A percentile compares a stretch with the other conserved stretches of the same genome.
Conservation (phyloP, 257 asterid species). For the Avicennia marina region DNA sequence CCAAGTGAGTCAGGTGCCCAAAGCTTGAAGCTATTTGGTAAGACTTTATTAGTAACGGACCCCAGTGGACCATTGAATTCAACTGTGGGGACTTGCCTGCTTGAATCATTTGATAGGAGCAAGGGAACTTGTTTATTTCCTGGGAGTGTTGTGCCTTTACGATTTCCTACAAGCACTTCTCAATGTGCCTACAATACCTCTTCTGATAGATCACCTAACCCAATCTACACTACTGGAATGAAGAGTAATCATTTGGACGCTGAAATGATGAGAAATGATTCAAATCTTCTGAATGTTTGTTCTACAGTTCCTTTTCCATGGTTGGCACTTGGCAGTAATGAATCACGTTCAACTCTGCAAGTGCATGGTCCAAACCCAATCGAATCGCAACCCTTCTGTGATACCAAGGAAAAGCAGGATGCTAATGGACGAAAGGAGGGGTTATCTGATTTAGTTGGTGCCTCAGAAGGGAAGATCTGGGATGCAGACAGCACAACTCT, state of each 20-base stretch:
- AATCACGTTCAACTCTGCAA: constrained; percentile 21
- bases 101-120: constrained; percentile 19
- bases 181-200: neutral
- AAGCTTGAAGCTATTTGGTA: constrained; percentile 78
- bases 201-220: no score
- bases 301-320: constrained; percentile 30
- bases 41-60: constrained; percentile 53
- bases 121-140: constrained; percentile 25
- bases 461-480: no score
- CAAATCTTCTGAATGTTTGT: neutral
- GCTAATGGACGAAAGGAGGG: constrained; percentile 17
- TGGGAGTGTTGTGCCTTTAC: constrained; percentile 29
- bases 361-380: constrained; percentile 58
- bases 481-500: no score
- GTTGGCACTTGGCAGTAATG: constrained; percentile 26
- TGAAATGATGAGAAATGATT: neutral
- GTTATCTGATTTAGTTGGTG: no score
- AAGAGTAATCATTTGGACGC: neutral
- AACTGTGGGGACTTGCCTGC: constrained; percentile 25
- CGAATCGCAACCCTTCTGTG: constrained; percentile 24
- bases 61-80: constrained; percentile 28
- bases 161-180: neutral
- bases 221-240: no score
- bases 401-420: constrained; percentile 17
- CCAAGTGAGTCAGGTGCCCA: constrained; percentile 39